Conservation (phyloP, 2,329 filamentous ascomycete genomes). For the Scedosporium boydii region DNA sequence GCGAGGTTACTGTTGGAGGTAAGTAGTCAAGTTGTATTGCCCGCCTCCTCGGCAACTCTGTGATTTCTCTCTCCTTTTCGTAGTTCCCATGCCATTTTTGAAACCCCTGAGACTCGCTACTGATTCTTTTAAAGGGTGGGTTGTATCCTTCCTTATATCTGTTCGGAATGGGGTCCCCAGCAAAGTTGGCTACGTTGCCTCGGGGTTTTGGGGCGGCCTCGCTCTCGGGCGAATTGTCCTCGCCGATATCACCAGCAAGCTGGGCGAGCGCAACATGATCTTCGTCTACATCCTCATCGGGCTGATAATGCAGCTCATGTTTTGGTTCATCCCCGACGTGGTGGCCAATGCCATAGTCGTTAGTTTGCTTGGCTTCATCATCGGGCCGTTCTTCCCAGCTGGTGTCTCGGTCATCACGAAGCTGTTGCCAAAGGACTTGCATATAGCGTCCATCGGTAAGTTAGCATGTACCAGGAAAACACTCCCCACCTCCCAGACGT, state of each 20-base stretch:
- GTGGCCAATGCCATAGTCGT: slow-evolving; percentile 38
- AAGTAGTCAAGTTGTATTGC: slow-evolving; percentile 29
- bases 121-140: slow-evolving; percentile 55
- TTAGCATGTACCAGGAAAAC: slow-evolving; percentile 43
- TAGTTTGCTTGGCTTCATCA: slow-evolving; percentile 46
- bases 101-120: slow-evolving; percentile 29
- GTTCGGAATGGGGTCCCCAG: slow-evolving; percentile 60
- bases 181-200: slow-evolving; percentile 69
- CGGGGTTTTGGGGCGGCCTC: slow-evolving; percentile 64
- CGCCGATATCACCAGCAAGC: slow-evolving; percentile 51
- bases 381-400: slow-evolving; percentile 48
- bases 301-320: slow-evolving; percentile 57
- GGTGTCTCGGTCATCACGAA: slow-evolving; percentile 44
- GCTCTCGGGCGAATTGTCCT: slow-evolving; percentile 67
- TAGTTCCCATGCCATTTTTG: background rate
- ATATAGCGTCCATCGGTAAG: slow-evolving; percentile 28
- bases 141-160: slow-evolving; percentile 74
- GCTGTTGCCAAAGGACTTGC: slow-evolving; percentile 31
- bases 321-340: slow-evolving; percentile 72
- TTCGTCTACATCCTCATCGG: slow-evolving; percentile 59
- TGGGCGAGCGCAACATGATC: slow-evolving; percentile 61
- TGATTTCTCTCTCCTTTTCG: slow-evolving; percentile 62
- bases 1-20: slow-evolving; percentile 61
- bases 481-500: slow-evolving; percentile 16
- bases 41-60: slow-evolving; percentile 73